A percentile compares a stretch with the other conserved stretches of the same genome.
Conservation (phyloP, 768 basidiomycete species). For the Terana coerulea region DNA sequence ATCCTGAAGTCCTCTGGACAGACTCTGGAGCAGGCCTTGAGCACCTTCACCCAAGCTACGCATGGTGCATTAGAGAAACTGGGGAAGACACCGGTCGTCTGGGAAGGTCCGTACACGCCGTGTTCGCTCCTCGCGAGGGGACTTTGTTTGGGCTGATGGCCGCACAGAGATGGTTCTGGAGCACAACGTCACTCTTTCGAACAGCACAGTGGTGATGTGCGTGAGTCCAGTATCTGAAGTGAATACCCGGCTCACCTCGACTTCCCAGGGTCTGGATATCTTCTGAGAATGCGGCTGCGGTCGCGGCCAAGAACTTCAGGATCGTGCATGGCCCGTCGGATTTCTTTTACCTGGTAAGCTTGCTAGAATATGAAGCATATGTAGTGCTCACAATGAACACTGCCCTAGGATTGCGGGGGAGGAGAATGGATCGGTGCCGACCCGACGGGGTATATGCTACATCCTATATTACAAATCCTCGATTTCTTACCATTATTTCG, state of each 20-base stretch:
- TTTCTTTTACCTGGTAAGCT: conserved; percentile 69
- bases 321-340: conserved; percentile 70
- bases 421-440: conserved; percentile 67
- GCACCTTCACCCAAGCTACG: conserved; percentile 32
- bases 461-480: too few relatives aligned
- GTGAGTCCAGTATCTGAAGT: background rate
- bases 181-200: conserved; percentile 32
- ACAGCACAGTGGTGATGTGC: conserved; percentile 51
- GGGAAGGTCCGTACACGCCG: conserved; percentile 31
- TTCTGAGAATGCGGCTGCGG: conserved; percentile 52
- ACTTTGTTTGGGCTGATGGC: background rate
- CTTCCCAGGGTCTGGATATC: conserved; percentile 70
- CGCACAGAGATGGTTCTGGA: conserved; percentile 36
- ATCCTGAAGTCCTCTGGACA: conserved; percentile 29
- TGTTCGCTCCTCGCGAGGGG: background rate
- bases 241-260: background rate
- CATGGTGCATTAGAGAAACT: conserved; percentile 27
- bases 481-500: too few relatives aligned
- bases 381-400: background rate
- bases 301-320: conserved; percentile 56
- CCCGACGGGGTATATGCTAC: conserved; percentile 32
- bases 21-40: conserved; percentile 37
- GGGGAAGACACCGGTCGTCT: conserved; percentile 49
- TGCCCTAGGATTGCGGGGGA: conserved; percentile 56
- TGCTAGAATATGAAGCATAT: background rate